Evolutionary conservation across 768 basidiomycete genomes (phyloP).

Genomic region (Cystobasidium onofrii): DNA sequence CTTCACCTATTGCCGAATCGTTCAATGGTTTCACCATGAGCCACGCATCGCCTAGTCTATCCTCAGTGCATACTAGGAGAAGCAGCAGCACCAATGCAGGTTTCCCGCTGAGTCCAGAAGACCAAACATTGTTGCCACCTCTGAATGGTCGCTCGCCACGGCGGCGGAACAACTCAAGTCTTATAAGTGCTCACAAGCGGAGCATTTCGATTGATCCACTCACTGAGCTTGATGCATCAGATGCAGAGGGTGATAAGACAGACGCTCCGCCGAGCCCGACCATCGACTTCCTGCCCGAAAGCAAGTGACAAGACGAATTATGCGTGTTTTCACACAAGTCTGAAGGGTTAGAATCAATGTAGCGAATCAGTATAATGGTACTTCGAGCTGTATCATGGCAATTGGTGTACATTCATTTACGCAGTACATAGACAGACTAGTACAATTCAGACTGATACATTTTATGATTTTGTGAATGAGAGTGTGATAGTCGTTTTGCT

Average conservation of each 20-base stretch:
- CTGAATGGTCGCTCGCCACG: not conserved
- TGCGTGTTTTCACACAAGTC: too few relatives aligned
- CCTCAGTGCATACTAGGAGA: not conserved
- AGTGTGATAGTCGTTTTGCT: too few relatives aligned
- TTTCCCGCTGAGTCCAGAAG: not conserved
- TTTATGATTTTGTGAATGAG: too few relatives aligned
- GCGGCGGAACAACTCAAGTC: not conserved
- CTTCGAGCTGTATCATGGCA: not conserved
- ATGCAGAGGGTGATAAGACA: not conserved
- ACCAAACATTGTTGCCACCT: not conserved
- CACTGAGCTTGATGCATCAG: not conserved
- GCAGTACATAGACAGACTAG: too few relatives aligned
- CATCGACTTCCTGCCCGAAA: not conserved
- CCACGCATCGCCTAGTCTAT: not conserved
- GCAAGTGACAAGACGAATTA: too few relatives aligned
- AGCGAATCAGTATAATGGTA: not conserved
- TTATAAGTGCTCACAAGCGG: not conserved
- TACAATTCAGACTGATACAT: too few relatives aligned
- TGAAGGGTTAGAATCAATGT: too few relatives aligned
- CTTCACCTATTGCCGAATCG: not conserved
- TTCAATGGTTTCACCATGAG: conserved; percentile 23
- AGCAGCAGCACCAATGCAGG: not conserved
- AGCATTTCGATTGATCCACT: conserved; percentile 6
- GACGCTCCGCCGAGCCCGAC: not conserved
- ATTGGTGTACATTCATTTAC: too few relatives aligned